These are phyloP conservation scores for Phycomyces blakesleeanus DNA, from an alignment of 192 early-diverging fungal genomes.

Conservation along the genomic window DNA sequence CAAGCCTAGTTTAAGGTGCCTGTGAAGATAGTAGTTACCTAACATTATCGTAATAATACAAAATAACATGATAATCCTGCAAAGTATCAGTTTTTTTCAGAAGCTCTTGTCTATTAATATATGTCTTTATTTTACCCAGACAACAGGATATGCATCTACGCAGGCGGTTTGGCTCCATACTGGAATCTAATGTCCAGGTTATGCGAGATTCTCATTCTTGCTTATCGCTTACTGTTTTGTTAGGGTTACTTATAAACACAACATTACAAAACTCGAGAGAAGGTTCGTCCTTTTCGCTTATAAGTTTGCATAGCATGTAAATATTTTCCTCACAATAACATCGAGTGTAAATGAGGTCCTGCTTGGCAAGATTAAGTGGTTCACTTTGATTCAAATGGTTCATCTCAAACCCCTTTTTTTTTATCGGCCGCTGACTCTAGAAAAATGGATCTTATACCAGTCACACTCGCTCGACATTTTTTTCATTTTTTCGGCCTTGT, in stretches of 20 bases:
- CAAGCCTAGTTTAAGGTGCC: too few species aligned
- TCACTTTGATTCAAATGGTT: not conserved
- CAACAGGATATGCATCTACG: conserved; percentile 2
- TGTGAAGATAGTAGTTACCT: conserved; percentile 2
- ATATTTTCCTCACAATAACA: conserved; percentile 30
- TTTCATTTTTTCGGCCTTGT: too few species aligned
- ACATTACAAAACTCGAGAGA: conserved; percentile 3
- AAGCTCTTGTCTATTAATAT: not conserved
- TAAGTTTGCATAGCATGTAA: conserved; percentile 11
- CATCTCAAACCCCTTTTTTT: too few species aligned
- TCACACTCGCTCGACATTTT: too few species aligned
- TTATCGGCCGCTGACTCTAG: not conserved
- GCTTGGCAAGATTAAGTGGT: conserved; percentile 3
- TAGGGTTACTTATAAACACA: conserved; percentile 19
- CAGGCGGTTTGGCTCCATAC: conserved; percentile 18
- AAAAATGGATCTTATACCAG: too few species aligned
- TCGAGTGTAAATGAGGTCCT: conserved; percentile 16
- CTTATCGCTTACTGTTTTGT: not conserved
- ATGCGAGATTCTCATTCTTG: not conserved
- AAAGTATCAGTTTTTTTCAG: not conserved
- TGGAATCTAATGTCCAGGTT: conserved; percentile 12
- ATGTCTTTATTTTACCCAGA: conserved; percentile 15
- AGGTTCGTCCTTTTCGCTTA: conserved; percentile 10
- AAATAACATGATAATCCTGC: conserved; percentile 30
- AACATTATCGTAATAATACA: not conserved